Conservation (phyloP, 257 asterid genomes). For the Linaria vulgaris region DNA sequence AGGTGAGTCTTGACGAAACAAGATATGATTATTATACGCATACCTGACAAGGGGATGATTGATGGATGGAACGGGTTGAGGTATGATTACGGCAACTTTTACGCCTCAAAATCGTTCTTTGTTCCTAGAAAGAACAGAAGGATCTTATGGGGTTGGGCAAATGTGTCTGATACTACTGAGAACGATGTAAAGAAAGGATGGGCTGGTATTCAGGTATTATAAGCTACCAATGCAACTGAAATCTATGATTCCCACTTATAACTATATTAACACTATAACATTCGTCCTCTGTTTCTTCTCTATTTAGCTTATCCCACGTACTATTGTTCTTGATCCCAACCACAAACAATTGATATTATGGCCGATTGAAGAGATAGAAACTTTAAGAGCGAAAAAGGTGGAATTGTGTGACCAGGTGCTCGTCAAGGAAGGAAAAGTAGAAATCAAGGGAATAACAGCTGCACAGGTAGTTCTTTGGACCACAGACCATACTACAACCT, state of each 20-base stretch:
- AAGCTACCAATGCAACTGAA: no score
- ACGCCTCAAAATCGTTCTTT: slow-evolving; percentile 77
- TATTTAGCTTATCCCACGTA: slow-evolving; percentile 39
- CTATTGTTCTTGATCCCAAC: slow-evolving; percentile 38
- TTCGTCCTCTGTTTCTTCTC: not conserved
- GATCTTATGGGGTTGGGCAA: slow-evolving; percentile 79
- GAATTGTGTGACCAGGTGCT: slow-evolving; percentile 25
- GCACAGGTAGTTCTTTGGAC: slow-evolving; percentile 33
- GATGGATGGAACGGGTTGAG: slow-evolving; percentile 59
- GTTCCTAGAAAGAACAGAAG: slow-evolving; percentile 54
- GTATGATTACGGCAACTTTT: slow-evolving; percentile 69
- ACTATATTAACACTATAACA: no score
- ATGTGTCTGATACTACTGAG: slow-evolving; percentile 47
- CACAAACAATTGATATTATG: slow-evolving; percentile 51
- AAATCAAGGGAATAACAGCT: slow-evolving; percentile 44
- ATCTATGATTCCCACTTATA: no score
- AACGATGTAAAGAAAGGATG: slow-evolving; percentile 59
- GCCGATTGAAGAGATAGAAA: slow-evolving; percentile 54
- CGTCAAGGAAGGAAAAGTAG: slow-evolving; percentile 28
- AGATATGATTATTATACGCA: slow-evolving; percentile 51
- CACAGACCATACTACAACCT: no score
- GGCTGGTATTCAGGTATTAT: slow-evolving; percentile 66
- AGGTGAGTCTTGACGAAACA: slow-evolving; percentile 59
- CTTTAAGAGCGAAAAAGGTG: slow-evolving; percentile 33
- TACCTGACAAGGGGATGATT: slow-evolving; percentile 44